phyloP scores from a whole-genome alignment of 805 yeast species.

The Pichia occidentalis region DNA sequence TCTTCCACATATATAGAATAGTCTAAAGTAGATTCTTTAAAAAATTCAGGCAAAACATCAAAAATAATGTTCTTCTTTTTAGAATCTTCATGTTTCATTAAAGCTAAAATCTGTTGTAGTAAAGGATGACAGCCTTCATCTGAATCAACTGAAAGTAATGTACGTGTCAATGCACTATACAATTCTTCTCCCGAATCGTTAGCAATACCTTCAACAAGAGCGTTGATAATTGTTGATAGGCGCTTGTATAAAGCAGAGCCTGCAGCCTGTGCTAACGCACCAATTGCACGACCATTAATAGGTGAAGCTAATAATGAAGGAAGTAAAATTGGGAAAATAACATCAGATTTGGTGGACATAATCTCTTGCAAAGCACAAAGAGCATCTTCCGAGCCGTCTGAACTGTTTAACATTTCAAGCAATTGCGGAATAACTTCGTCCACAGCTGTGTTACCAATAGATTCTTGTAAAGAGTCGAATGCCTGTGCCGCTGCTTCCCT shows the following conservation, averaged over 20 bases:
- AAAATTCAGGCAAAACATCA: constrained; percentile 66
- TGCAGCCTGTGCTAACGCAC: constrained; percentile 84
- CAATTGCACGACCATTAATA: constrained; percentile 81
- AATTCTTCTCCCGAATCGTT: constrained; percentile 35
- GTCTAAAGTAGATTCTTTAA: constrained; percentile 57
- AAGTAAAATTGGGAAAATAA: constrained; percentile 86
- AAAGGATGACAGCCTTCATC: constrained; percentile 80
- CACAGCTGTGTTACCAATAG: constrained; percentile 76
- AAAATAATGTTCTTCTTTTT: constrained; percentile 57
- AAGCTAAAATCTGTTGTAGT: constrained; percentile 68
- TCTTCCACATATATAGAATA: constrained; percentile 70
- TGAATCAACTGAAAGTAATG: constrained; percentile 66
- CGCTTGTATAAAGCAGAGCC: constrained; percentile 74
- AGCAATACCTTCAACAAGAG: constrained; percentile 58
- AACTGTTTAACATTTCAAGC: constrained; percentile 53
- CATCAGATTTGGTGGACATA: constrained; percentile 83
- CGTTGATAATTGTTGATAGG: constrained; percentile 64
- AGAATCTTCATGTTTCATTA: constrained; percentile 71
- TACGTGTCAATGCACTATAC: constrained; percentile 52
- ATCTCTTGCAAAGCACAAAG: constrained; percentile 84
- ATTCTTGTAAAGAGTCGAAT: constrained; percentile 78
- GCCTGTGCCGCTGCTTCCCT: constrained; percentile 90
- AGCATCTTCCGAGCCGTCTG: constrained; percentile 57
- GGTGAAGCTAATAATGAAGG: constrained; percentile 82
- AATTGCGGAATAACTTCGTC: constrained; percentile 86